Evolutionary conservation across 768 basidiomycete genomes (phyloP).

Genomic region (Lenzites betulinus): DNA sequence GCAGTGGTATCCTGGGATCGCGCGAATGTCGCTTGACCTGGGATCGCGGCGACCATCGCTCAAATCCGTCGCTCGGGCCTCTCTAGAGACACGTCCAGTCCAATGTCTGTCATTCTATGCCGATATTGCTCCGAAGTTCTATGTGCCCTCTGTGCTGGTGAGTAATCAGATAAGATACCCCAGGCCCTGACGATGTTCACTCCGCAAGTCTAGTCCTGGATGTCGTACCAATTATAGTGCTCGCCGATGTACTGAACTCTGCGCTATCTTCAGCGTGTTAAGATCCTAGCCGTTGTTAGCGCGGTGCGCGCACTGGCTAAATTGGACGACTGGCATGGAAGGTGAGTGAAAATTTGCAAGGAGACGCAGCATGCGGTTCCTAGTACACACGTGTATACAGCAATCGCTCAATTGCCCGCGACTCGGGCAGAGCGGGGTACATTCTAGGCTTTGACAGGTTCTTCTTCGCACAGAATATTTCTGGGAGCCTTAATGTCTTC

Average conservation of each 20-base stretch:
- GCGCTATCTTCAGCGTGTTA: neutral
- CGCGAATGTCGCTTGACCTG: neutral
- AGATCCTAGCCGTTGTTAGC: neutral
- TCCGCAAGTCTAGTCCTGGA: neutral
- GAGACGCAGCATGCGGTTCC: neutral
- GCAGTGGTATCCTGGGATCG: neutral
- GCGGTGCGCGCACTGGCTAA: neutral
- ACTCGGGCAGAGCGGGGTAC: neutral
- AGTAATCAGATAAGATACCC: too few species aligned
- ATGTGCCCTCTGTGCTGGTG: too few species aligned
- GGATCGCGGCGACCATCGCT: too few species aligned
- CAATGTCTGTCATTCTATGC: neutral
- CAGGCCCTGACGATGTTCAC: too few species aligned
- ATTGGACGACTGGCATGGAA: neutral
- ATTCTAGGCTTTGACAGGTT: neutral
- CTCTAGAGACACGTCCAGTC: neutral
- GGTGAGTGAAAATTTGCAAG: neutral
- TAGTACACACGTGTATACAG: neutral
- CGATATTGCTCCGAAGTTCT: too few species aligned
- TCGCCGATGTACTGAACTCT: neutral
- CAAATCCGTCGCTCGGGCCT: neutral
- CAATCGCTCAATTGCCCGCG: too few species aligned
- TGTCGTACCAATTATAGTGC: neutral
- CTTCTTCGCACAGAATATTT: neutral
- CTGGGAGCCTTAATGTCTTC: neutral